Percentiles rank a stretch among this genome's conserved stretches.
phyloP scores from a whole-genome alignment of 129 eudicot genomes.

The Lonicera japonica region DNA sequence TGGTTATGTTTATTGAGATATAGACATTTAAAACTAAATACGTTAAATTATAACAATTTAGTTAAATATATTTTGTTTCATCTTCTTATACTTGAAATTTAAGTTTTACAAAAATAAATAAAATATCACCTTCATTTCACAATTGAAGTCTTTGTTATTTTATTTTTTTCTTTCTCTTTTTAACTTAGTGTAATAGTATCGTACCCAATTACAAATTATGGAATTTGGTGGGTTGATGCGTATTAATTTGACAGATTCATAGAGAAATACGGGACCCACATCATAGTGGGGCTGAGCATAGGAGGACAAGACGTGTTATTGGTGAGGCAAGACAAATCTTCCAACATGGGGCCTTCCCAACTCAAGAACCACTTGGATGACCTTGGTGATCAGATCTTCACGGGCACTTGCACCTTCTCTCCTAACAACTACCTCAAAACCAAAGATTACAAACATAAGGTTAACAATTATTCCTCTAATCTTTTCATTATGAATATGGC shows the following conservation, averaged over 20 bases:
- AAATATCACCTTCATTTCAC: not conserved
- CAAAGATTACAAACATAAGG: slow-evolving; percentile 60
- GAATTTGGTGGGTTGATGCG: too few species aligned
- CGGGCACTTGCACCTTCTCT: slow-evolving; percentile 65
- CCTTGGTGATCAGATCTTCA: slow-evolving; percentile 78
- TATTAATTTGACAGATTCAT: slow-evolving; percentile 84
- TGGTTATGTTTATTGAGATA: too few species aligned
- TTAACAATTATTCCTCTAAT: too few species aligned
- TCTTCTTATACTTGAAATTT: too few species aligned
- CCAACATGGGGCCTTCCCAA: slow-evolving; percentile 64
- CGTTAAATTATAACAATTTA: too few species aligned
- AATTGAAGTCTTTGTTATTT: not conserved
- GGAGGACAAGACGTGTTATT: slow-evolving; percentile 84
- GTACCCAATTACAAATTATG: too few species aligned
- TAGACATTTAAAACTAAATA: too few species aligned
- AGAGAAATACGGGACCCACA: slow-evolving; percentile 89
- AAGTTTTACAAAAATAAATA: too few species aligned
- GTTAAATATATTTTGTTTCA: too few species aligned
- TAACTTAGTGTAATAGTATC: too few species aligned
- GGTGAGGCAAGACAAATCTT: slow-evolving; percentile 73
- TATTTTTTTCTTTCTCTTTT: not conserved
- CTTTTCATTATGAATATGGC: too few species aligned
- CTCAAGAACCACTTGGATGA: slow-evolving; percentile 66
- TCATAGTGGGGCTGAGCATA: slow-evolving; percentile 76
- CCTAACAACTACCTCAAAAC: slow-evolving; percentile 41